Conservation (phyloP, 805 yeast genomes). For the Saccharomycopsis fodiens region DNA sequence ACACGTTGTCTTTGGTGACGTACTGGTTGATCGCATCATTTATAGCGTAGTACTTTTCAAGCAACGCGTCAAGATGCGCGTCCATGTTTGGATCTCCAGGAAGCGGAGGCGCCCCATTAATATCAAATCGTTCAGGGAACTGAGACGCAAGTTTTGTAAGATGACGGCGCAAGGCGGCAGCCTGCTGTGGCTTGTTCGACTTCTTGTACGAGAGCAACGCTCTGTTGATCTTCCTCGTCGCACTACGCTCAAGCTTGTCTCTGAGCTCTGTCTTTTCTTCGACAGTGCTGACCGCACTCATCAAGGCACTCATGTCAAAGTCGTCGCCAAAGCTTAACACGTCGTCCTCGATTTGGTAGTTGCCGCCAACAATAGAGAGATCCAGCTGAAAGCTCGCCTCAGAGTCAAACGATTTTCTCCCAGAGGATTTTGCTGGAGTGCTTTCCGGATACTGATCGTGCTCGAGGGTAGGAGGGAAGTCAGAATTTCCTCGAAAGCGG, state of each 20-base stretch:
- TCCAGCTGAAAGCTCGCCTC: conserved; percentile 1
- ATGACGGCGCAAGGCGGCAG: conserved; percentile 5
- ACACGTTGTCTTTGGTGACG: neutral
- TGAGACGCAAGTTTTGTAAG: conserved; percentile 1
- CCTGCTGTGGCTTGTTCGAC: conserved; percentile 1
- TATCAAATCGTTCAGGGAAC: too few species aligned
- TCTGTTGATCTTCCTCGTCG: conserved; percentile 5
- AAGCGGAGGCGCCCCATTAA: neutral
- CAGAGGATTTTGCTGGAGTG: too few species aligned
- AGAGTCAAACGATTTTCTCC: neutral
- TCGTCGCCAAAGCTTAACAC: conserved; percentile 17
- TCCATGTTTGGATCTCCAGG: neutral
- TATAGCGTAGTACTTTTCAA: neutral
- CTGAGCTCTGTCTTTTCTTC: neutral
- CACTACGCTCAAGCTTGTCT: conserved; percentile 7
- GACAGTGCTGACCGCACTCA: neutral
- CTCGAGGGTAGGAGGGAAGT: too few species aligned
- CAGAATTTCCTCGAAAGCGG: neutral
- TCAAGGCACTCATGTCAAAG: conserved; percentile 1
- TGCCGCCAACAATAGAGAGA: too few species aligned
- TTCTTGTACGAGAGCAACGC: neutral
- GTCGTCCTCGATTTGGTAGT: conserved; percentile 13
- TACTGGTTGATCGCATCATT: neutral
- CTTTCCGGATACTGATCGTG: too few species aligned
- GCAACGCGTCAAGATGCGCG: neutral